phyloP scores from a whole-genome alignment of 2,329 filamentous ascomycete genomes.

The Aspergillus alliaceus region DNA sequence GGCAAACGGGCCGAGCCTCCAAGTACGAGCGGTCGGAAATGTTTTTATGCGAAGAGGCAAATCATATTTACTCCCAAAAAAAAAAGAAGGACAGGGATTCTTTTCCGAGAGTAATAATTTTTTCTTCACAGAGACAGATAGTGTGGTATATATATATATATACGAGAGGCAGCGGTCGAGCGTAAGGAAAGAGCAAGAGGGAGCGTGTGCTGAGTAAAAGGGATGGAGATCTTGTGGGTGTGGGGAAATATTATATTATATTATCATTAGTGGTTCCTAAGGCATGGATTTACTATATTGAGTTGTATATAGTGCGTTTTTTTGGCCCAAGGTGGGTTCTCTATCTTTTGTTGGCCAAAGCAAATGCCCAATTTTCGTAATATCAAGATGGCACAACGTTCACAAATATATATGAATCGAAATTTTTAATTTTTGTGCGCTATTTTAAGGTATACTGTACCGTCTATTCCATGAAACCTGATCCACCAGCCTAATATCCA shows the following conservation, averaged over 20 bases:
- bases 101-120: conserved; percentile 3
- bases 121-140: too few species aligned
- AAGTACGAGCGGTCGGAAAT: conserved; percentile 7
- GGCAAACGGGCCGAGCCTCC: conserved; percentile 17
- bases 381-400: neutral
- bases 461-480: neutral
- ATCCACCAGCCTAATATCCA: neutral
- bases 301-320: neutral
- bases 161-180: neutral
- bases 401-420: neutral
- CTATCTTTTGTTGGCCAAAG: neutral
- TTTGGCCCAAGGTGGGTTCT: neutral
- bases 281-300: neutral
- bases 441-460: neutral
- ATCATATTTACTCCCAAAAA: conserved; percentile 22
- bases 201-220: conserved; percentile 1
- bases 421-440: neutral
- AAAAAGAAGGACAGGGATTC: neutral
- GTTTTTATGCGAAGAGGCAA: conserved; percentile 9
- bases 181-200: neutral
- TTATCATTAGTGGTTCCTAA: neutral
- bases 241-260: conserved; percentile 8
- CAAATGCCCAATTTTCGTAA: neutral
- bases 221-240: conserved; percentile 5
- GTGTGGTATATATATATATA: conserved; percentile 15